Base-by-base conservation (phyloP, 225 moss, liverwort and hornwort species). In the Rhytidiadelphus loreus region DNA sequence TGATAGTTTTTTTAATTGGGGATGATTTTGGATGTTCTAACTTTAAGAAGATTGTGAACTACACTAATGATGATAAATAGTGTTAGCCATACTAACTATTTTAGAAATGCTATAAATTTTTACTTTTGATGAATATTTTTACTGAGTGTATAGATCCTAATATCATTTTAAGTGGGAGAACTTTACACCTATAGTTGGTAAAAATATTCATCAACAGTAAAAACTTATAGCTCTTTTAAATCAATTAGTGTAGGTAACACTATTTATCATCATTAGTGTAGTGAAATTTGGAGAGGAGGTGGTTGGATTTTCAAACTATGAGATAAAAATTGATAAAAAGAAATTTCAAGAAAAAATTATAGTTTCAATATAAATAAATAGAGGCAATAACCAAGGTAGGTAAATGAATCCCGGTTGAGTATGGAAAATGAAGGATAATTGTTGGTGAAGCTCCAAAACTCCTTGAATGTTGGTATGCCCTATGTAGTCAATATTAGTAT, bases 401-500 rank as follows among this genome's bases (percentile, higher is more conserved):
- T 46, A 73, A 4, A 29, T 29, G 3, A 71, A 46, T 3, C 13
- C 50, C 9, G 0, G 6, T 73, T 18, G 29, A 73, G 6, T 29
- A 25, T 46, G 2, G 29, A 39, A 68, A 68, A 39, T n/a, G 68
- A 68, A 68, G 39, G n/a, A 17, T 74, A 30, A 19, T 74, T 74
- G 12, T 4, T 2, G 1, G 0, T 48, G 4, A 74, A 74, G 32
- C 20, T 32, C 7, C 20, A 7, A 33, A 4, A 75, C 6, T 18
- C 32, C 6, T 32, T 4, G 0, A 48, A 50, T 1, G 0, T 50
- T 32, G 4, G 21, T 48, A 32, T 20, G 6, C 2, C 11, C 3
- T 48, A 1, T 32, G 2, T 12, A 48, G 1, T 19, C 2, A 20
- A 1, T 0, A 39, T 8, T 69, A 39, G 24, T 69, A 39, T 39